These are phyloP conservation scores for Grigorovia yakushimaensis DNA, from an alignment of 805 yeast genomes.

Conservation along the genomic window DNA sequence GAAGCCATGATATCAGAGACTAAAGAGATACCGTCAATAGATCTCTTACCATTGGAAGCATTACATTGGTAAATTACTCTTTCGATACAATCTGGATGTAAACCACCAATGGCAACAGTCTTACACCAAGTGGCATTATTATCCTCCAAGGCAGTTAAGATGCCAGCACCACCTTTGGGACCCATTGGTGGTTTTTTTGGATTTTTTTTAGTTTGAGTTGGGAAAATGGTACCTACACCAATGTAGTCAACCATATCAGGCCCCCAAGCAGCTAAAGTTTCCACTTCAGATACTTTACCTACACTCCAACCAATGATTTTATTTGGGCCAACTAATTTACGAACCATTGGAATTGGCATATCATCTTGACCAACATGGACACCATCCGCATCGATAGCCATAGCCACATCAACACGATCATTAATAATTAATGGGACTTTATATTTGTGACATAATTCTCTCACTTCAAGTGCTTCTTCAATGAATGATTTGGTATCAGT, in stretches of 20 bases:
- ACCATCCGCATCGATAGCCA: constrained; percentile 85
- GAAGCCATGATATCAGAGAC: constrained; percentile 79
- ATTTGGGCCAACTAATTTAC: constrained; percentile 58
- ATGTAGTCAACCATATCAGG: constrained; percentile 54
- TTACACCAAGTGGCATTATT: constrained; percentile 32
- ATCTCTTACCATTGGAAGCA: constrained; percentile 33
- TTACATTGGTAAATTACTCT: constrained; percentile 44
- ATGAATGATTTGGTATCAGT: constrained; percentile 61
- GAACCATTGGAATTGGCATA: constrained; percentile 46
- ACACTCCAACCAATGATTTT: constrained; percentile 78
- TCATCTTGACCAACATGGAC: constrained; percentile 92
- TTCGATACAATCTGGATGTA: constrained; percentile 52
- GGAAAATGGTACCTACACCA: constrained; percentile 74
- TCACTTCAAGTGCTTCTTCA: constrained; percentile 49
- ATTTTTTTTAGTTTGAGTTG: constrained; percentile 61
- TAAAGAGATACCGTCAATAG: constrained; percentile 75
- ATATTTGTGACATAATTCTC: constrained; percentile 46
- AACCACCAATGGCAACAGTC: constrained; percentile 76
- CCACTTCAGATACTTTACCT: constrained; percentile 43
- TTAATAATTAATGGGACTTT: constrained; percentile 74
- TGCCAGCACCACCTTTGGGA: constrained; percentile 48
- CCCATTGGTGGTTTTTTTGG: constrained; percentile 54
- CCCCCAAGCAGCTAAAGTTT: constrained; percentile 25
- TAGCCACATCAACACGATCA: constrained; percentile 80
- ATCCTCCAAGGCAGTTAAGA: constrained; percentile 39